A percentile compares a stretch with the other conserved stretches of the same genome.
These are phyloP conservation scores for Myxozyma udenii DNA, from an alignment of 805 yeast species.

Conservation along the genomic window DNA sequence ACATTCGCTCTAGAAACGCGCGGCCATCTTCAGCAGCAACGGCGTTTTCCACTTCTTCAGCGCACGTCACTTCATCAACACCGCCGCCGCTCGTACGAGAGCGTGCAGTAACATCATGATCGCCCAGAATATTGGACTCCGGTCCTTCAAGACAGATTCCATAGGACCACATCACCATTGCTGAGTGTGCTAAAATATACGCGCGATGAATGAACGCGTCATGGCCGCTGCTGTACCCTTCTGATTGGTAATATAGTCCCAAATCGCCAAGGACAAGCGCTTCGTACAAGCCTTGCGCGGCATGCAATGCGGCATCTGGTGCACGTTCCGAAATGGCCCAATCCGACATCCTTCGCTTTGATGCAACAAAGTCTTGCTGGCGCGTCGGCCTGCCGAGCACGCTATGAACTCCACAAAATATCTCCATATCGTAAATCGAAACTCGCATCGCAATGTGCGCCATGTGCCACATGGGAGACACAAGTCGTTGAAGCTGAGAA, in stretches of 20 bases:
- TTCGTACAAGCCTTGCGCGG: slow-evolving; percentile 38
- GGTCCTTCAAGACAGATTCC: slow-evolving; percentile 38
- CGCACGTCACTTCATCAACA: slow-evolving; percentile 1
- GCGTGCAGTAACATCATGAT: slow-evolving; percentile 6
- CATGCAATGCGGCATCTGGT: slow-evolving; percentile 54
- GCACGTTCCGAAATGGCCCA: slow-evolving; percentile 49
- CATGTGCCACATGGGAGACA: slow-evolving; percentile 30
- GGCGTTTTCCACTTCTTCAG: slow-evolving; percentile 21
- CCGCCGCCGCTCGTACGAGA: not conserved
- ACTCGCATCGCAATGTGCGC: slow-evolving; percentile 46
- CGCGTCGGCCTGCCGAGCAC: slow-evolving; percentile 68
- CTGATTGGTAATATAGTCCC: slow-evolving; percentile 16
- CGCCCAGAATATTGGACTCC: slow-evolving; percentile 31
- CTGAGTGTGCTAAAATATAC: slow-evolving; percentile 33
- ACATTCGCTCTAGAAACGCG: slow-evolving; percentile 49
- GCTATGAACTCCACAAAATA: slow-evolving; percentile 78
- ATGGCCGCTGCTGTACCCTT: slow-evolving; percentile 29
- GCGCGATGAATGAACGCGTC: slow-evolving; percentile 37
- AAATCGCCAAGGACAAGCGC: slow-evolving; percentile 24
- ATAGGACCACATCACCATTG: slow-evolving; percentile 37
- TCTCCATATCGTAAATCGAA: slow-evolving; percentile 74
- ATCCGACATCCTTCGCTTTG: slow-evolving; percentile 49
- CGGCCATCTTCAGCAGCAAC: slow-evolving; percentile 49
- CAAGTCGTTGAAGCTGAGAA: slow-evolving; percentile 9
- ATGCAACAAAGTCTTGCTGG: slow-evolving; percentile 48